phyloP scores from a whole-genome alignment of 176 grass and related monocot genomes.

The Oryza meridionalis region DNA sequence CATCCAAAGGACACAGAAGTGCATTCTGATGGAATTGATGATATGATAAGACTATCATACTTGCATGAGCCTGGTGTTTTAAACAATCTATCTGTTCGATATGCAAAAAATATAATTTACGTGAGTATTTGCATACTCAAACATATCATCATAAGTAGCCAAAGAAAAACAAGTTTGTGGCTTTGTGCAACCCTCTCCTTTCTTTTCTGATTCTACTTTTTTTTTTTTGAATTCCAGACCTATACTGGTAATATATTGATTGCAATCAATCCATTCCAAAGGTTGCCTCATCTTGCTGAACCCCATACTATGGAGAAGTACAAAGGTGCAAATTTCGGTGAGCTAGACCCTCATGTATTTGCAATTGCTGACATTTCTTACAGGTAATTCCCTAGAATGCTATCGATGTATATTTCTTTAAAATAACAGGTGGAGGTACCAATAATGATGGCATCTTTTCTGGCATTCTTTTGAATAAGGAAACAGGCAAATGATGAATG shows the following conservation, averaged over 20 bases:
- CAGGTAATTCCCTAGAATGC: slow-evolving; percentile 70
- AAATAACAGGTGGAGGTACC: slow-evolving; percentile 24
- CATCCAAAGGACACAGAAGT: slow-evolving; percentile 84
- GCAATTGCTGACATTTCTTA: slow-evolving; percentile 89
- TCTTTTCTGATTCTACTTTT: slow-evolving; percentile 7
- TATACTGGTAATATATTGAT: slow-evolving; percentile 96
- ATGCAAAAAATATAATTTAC: slow-evolving; percentile 86
- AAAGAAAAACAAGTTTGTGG: background rate
- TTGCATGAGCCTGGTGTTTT: slow-evolving; percentile 93
- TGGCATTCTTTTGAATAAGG: slow-evolving; percentile 55
- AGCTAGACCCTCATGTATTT: slow-evolving; percentile 92
- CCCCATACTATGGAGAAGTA: slow-evolving; percentile 73
- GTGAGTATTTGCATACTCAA: slow-evolving; percentile 50
- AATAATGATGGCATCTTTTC: slow-evolving; percentile 51
- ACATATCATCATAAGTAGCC: slow-evolving; percentile 8
- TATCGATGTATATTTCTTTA: slow-evolving; percentile 37
- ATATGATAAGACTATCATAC: slow-evolving; percentile 90
- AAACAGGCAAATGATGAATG: slow-evolving; percentile 97
- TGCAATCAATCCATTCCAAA: slow-evolving; percentile 95
- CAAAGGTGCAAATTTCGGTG: slow-evolving; percentile 75
- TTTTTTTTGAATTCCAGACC: slow-evolving; percentile 57
- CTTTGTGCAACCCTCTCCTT: background rate
- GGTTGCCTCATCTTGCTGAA: slow-evolving; percentile 78
- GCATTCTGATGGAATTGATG: slow-evolving; percentile 65
- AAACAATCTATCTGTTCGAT: slow-evolving; percentile 73